phyloP scores from a whole-genome alignment of 495 filamentous ascomycete species.

The Penicillium atrosanguineum region DNA sequence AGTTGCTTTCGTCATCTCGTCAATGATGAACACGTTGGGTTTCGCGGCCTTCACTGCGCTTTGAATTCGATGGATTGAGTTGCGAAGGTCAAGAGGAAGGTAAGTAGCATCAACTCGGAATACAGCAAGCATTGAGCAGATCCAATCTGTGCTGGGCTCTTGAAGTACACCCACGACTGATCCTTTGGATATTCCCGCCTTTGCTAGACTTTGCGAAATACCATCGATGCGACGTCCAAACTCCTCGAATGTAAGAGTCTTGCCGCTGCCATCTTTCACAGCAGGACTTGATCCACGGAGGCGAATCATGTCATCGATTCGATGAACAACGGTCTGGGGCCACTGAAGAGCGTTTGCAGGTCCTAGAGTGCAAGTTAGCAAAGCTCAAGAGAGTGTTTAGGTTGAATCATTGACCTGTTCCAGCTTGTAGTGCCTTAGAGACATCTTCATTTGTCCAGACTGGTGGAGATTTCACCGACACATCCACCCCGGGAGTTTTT shows the following conservation, averaged over 20 bases:
- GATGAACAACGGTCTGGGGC: slow-evolving; percentile 30
- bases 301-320: slow-evolving; percentile 24
- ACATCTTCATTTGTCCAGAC: no score
- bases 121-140: slow-evolving; percentile 52
- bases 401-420: no score
- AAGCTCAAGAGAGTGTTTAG: no score
- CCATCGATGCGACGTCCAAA: no score
- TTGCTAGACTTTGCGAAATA: no score
- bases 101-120: slow-evolving; percentile 47
- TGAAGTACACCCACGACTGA: slow-evolving; percentile 17
- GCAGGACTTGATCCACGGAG: slow-evolving; percentile 5
- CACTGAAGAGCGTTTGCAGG: not conserved
- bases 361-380: no score
- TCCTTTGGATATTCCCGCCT: no score
- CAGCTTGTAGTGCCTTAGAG: no score
- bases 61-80: slow-evolving; percentile 26
- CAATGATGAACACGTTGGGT: slow-evolving; percentile 15
- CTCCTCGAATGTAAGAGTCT: slow-evolving; percentile 11
- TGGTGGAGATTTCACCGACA: no score
- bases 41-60: slow-evolving; percentile 21
- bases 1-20: not conserved
- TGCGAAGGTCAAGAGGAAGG: slow-evolving; percentile 50
- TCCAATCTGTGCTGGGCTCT: slow-evolving; percentile 36
- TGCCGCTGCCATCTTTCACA: slow-evolving; percentile 15
- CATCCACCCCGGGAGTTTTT: no score